These are phyloP conservation scores for Holtermannia corniformis DNA, from an alignment of 768 basidiomycete genomes.

Conservation along the genomic window DNA sequence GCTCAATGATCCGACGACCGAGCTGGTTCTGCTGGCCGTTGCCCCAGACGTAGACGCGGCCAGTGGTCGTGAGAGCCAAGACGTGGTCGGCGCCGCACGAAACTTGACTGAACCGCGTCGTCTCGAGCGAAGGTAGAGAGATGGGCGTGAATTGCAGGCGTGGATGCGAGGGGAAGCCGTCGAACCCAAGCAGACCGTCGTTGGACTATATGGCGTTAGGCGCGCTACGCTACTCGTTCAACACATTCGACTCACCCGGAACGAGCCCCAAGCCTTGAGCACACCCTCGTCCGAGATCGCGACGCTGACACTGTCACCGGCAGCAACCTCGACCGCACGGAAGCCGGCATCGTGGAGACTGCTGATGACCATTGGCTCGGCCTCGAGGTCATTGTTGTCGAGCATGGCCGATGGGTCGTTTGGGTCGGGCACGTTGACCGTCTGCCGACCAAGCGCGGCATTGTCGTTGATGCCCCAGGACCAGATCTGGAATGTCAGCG, in stretches of 20 bases:
- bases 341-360: conserved; percentile 67
- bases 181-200: conserved; percentile 38
- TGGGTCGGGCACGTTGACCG: conserved; percentile 47
- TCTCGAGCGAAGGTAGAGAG: conserved; percentile 36
- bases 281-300: conserved; percentile 72
- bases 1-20: conserved; percentile 78
- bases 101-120: conserved; percentile 54
- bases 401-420: conserved; percentile 34
- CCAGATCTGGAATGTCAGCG: conserved; percentile 22
- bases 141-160: conserved; percentile 43
- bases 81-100: conserved; percentile 82
- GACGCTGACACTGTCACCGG: conserved; percentile 81
- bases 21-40: conserved; percentile 84
- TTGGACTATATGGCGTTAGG: conserved; percentile 42
- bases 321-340: conserved; percentile 68
- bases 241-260: conserved; percentile 53
- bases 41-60: conserved; percentile 80
- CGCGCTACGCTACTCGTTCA: neutral
- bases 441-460: conserved; percentile 73
- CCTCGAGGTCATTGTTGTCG: conserved; percentile 44
- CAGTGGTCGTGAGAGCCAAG: conserved; percentile 76
- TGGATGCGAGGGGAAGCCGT: conserved; percentile 32
- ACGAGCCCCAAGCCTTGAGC: conserved; percentile 78
- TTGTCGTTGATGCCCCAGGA: conserved; percentile 59
- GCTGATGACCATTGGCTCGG: conserved; percentile 42